phyloP scores from a whole-genome alignment of 208 protist genomes.

The Leishmania arabica region DNA sequence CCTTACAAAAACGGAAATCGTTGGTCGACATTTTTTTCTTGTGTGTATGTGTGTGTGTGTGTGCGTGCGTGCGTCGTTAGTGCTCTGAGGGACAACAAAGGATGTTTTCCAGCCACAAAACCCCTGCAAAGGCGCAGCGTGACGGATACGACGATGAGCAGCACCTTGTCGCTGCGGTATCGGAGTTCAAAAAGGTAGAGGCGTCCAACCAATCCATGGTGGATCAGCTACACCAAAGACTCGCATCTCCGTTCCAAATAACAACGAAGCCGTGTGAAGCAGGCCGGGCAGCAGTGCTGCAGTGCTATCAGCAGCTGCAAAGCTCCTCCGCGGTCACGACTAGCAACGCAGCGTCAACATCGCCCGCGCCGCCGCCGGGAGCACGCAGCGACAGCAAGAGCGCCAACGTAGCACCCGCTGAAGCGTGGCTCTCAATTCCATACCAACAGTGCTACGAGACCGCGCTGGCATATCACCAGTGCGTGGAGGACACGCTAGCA shows the following conservation, averaged over 20 bases:
- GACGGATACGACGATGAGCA: constrained; percentile 52
- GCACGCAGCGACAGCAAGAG: not conserved
- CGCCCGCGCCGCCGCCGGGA: not conserved
- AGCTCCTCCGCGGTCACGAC: constrained; percentile 7
- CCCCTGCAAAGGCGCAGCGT: constrained; percentile 7
- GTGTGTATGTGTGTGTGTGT: not conserved
- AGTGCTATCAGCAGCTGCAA: constrained; percentile 62
- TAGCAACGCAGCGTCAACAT: not conserved
- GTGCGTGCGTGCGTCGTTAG: not conserved
- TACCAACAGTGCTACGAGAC: constrained; percentile 64
- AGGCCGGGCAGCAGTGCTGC: constrained; percentile 42
- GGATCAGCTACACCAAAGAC: constrained; percentile 56
- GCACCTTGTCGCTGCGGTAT: constrained; percentile 60
- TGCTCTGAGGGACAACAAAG: not conserved
- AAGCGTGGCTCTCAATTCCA: constrained; percentile 17
- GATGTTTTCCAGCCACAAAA: constrained; percentile 24
- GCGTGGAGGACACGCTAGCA: constrained; percentile 54
- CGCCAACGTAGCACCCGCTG: not conserved
- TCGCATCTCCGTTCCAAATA: constrained; percentile 78
- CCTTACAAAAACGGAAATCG: not conserved
- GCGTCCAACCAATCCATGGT: constrained; percentile 51
- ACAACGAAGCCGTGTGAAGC: constrained; percentile 68
- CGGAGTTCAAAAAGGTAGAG: constrained; percentile 71
- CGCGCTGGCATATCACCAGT: constrained; percentile 53
- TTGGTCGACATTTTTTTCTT: not conserved